A percentile compares a stretch with the other conserved stretches of the same genome.
phyloP scores from a whole-genome alignment of 495 filamentous ascomycete genomes.

The Penicillium cataractarum region DNA sequence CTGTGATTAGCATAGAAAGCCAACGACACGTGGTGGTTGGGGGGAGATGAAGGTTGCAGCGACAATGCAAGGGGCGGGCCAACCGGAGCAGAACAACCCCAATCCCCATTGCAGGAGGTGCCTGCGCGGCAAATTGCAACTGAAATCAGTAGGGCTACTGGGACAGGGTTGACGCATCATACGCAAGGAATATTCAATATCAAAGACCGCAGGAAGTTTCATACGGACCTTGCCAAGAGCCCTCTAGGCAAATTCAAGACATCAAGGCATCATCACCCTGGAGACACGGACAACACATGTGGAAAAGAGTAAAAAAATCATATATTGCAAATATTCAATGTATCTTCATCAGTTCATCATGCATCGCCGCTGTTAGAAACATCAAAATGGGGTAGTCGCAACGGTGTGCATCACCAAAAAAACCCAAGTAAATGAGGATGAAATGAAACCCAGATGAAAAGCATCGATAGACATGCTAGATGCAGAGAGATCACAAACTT shows the following conservation, averaged over 20 bases:
- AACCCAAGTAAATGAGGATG: not conserved
- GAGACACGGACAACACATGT: conserved; percentile 4
- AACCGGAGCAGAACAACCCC: conserved; percentile 7
- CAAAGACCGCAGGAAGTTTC: conserved; percentile 10
- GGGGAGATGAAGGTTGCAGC: conserved; percentile 19
- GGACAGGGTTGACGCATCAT: conserved; percentile 19
- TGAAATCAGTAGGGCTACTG: conserved; percentile 2
- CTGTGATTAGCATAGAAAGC: conserved; percentile 14
- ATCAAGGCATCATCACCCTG: conserved; percentile 5
- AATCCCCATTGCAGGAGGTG: conserved; percentile 17
- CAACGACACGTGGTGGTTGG: conserved; percentile 25
- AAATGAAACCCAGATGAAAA: conserved; percentile 3
- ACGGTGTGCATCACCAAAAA: conserved; percentile 7
- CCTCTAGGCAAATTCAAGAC: not conserved
- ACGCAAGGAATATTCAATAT: conserved; percentile 34
- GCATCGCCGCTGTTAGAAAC: conserved; percentile 16
- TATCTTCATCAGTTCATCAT: conserved; percentile 34
- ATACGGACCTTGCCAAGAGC: conserved; percentile 9
- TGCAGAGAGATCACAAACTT: conserved; percentile 19
- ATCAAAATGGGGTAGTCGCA: conserved; percentile 9
- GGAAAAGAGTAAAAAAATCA: conserved; percentile 17
- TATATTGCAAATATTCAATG: conserved; percentile 27
- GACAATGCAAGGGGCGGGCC: conserved; percentile 23
- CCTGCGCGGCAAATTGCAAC: not conserved
- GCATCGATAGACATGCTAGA: conserved; percentile 20